Percentiles rank a stretch among this genome's conserved stretches.
Evolutionary conservation across 139 green algal species (phyloP).

Genomic region (Zygnema cylindricum): DNA sequence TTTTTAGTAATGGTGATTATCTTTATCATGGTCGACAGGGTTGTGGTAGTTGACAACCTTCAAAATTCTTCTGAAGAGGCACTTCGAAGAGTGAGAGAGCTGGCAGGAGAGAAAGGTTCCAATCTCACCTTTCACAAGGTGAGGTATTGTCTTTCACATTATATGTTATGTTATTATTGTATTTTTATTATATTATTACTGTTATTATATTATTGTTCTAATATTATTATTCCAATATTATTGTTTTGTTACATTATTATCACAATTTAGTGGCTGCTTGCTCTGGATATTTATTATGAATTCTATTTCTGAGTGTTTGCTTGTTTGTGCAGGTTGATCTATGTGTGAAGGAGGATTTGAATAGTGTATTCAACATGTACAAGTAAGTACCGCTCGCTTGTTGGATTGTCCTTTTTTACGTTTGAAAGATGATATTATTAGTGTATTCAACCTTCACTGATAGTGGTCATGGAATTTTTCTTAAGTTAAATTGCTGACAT

Average conservation of each 20-base stretch:
- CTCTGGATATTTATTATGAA: no score
- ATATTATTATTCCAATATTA: no score
- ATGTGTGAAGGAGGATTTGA: constrained; percentile 17
- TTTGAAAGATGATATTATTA: no score
- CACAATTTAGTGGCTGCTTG: no score
- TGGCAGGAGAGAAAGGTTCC: constrained; percentile 25
- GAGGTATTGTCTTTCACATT: constrained; percentile 14
- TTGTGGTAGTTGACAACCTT: constrained; percentile 45
- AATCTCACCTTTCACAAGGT: constrained; percentile 35
- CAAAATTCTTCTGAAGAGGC: constrained; percentile 48
- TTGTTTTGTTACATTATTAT: no score
- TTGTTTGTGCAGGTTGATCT: constrained; percentile 43
- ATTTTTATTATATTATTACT: background rate
- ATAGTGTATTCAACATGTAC: constrained; percentile 9
- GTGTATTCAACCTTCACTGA: no score
- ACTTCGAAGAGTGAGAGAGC: constrained; percentile 25
- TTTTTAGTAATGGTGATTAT: no score
- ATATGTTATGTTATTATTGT: background rate
- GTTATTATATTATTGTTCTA: no score
- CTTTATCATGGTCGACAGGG: no score
- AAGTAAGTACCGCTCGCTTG: constrained; percentile 4
- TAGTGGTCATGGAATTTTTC: no score
- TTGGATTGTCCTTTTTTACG: background rate
- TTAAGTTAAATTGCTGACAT: no score
- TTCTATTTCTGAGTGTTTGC: no score